Conservation (phyloP, 441 rosid genomes). For the Raphanus hybrid region DNA sequence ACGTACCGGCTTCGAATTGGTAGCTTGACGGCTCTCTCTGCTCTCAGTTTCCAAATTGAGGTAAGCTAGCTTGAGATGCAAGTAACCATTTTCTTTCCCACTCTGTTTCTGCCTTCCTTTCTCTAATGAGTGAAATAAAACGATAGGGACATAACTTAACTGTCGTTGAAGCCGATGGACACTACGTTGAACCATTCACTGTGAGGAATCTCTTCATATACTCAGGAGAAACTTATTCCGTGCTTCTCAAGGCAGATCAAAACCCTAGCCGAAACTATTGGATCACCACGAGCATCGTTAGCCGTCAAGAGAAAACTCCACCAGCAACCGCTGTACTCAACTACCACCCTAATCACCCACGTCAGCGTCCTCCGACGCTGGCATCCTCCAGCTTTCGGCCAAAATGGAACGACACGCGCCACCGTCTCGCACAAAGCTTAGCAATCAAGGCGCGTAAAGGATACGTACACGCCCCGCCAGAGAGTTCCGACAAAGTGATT, state of each 20-base stretch:
- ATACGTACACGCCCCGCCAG: conserved; percentile 51
- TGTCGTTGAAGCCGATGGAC: conserved; percentile 82
- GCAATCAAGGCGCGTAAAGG: conserved; percentile 58
- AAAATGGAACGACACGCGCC: conserved; percentile 46
- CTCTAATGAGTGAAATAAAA: background rate
- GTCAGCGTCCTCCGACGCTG: conserved; percentile 50
- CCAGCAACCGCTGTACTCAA: conserved; percentile 60
- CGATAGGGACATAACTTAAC: conserved; percentile 81
- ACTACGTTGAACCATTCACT: conserved; percentile 69
- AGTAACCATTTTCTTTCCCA: conserved; percentile 1
- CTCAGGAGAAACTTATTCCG: conserved; percentile 85
- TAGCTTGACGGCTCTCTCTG: conserved; percentile 72
- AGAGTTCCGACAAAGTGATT: conserved; percentile 49
- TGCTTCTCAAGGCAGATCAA: conserved; percentile 60
- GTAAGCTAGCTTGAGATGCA: conserved; percentile 36
- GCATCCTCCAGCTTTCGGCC: conserved; percentile 51
- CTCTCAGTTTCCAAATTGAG: conserved; percentile 87
- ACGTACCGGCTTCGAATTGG: conserved; percentile 67
- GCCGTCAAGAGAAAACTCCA: conserved; percentile 48
- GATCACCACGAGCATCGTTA: conserved; percentile 60
- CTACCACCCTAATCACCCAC: conserved; percentile 68
- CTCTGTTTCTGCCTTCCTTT: background rate
- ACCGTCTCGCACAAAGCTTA: conserved; percentile 54
- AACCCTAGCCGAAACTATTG: conserved; percentile 68
- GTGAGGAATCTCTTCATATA: conserved; percentile 67